Percentiles rank a stretch among this genome's conserved stretches.
These are phyloP conservation scores for Penicillium sp. DNA, from an alignment of 2,329 filamentous ascomycete genomes.

Conservation along the genomic window DNA sequence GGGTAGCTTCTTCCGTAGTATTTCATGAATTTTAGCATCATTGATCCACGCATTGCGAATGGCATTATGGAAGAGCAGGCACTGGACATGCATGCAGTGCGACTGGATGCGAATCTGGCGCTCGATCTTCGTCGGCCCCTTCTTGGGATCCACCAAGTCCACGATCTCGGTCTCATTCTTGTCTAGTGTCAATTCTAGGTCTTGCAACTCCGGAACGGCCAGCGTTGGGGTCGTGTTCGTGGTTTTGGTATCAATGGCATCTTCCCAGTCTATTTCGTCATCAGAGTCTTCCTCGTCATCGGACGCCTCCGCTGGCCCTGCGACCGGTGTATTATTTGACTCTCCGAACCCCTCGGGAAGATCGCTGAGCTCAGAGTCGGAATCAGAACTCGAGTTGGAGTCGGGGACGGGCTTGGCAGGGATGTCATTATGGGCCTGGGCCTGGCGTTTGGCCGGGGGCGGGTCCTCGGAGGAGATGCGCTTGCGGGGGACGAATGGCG, in stretches of 20 bases:
- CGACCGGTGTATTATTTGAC: neutral
- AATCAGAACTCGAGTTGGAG: constrained; percentile 29
- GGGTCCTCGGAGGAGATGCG: constrained; percentile 38
- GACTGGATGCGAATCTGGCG: constrained; percentile 74
- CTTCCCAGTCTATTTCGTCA: constrained; percentile 61
- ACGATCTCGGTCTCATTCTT: constrained; percentile 57
- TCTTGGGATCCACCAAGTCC: constrained; percentile 67
- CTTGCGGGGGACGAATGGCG: constrained; percentile 49
- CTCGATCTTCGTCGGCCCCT: constrained; percentile 83
- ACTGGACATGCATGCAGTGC: constrained; percentile 86
- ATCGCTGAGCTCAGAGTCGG: constrained; percentile 41
- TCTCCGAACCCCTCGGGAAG: constrained; percentile 24
- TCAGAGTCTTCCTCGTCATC: constrained; percentile 54
- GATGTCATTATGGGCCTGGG: constrained; percentile 20
- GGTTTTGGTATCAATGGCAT: constrained; percentile 50
- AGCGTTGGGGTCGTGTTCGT: constrained; percentile 35
- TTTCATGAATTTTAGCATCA: constrained; percentile 72
- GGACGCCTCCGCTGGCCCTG: neutral
- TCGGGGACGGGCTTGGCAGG: constrained; percentile 24
- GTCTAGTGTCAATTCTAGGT: constrained; percentile 71
- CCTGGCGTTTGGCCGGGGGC: constrained; percentile 37
- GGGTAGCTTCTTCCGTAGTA: constrained; percentile 72
- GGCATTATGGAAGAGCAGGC: constrained; percentile 85
- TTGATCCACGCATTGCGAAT: constrained; percentile 82
- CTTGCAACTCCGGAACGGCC: constrained; percentile 58